A percentile compares a stretch with the other conserved stretches of the same genome.
Conservation (phyloP, 2,329 filamentous ascomycete genomes). For the Colletotrichum gloeosporioides region DNA sequence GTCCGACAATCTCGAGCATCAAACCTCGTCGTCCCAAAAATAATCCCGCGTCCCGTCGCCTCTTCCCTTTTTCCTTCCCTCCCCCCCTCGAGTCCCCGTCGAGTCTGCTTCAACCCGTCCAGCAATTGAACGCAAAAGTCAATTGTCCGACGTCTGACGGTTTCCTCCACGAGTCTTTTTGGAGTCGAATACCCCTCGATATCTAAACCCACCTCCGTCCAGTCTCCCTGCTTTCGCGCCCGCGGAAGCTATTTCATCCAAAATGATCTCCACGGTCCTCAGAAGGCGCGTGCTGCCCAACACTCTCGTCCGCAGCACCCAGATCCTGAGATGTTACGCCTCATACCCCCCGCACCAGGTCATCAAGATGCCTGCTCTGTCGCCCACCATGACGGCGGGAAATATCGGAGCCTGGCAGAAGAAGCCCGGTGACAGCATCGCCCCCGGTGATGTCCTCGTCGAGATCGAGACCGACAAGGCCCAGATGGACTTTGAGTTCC, state of each 20-base stretch:
- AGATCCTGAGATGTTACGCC: slow-evolving; percentile 70
- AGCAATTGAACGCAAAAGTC: slow-evolving; percentile 12
- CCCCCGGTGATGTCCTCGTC: slow-evolving; percentile 92
- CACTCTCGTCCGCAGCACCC: slow-evolving; percentile 56
- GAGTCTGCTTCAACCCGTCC: slow-evolving; percentile 21
- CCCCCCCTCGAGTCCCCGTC: slow-evolving; percentile 23
- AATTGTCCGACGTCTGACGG: slow-evolving; percentile 20
- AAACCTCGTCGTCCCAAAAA: slow-evolving; percentile 30
- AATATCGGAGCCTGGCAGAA: slow-evolving; percentile 99
- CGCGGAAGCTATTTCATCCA: slow-evolving; percentile 28
- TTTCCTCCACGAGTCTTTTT: neutral
- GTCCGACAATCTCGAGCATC: slow-evolving; percentile 32
- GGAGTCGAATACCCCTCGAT: neutral
- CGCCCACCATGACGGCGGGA: slow-evolving; percentile 95
- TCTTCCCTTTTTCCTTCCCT: neutral
- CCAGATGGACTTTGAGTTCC: slow-evolving; percentile 99
- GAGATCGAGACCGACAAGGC: slow-evolving; percentile 99
- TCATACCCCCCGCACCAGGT: slow-evolving; percentile 94
- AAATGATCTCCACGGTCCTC: slow-evolving; percentile 68
- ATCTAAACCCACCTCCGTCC: neutral
- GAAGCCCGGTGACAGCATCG: slow-evolving; percentile 86
- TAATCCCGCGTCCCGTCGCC: slow-evolving; percentile 31
- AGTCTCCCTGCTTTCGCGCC: slow-evolving; percentile 15
- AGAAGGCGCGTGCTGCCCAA: slow-evolving; percentile 66
- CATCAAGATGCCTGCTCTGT: slow-evolving; percentile 97